Base-by-base conservation (phyloP, 305 asterid species). In the Caryopteris hybrid region DNA sequence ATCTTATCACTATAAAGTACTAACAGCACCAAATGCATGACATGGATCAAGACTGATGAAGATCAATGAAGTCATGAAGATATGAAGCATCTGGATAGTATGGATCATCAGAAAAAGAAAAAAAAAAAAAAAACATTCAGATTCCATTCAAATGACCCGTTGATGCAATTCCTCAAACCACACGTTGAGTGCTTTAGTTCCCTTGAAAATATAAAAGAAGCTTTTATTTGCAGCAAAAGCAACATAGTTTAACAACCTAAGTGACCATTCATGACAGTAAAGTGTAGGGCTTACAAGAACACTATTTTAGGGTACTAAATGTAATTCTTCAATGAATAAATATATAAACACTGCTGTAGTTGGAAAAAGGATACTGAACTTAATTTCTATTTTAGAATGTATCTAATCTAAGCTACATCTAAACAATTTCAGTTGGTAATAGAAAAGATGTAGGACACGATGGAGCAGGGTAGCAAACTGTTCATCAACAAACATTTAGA, bases 221-320 rank as follows among this genome's bases (percentile, higher is more conserved):
- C 18, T 18, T 58, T 12, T 5, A 45, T 45, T 54, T 33, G 69
- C 74, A 61, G 10, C 13, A 23, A 12, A 43, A 8, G 54, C 38
- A 38, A 58, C 48, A 47, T 5, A 8, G 60, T 17, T 14, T 20
- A 17, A 45, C 16, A 17, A 13, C 41, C 64, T 56, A 42, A 16
- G 21, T 36, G 53, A 36, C 48, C 17, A 43, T 17, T 4, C 22
- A 6, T 48, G 12, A 70, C 45, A 50, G 53, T 31, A 33, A 50
- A 33, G 14, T 53, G 16, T 43, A 33, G 56, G 53, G 14, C 29
- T 62, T 9, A 17, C 33, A 61, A 9, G 25, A 23, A 61, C 22
- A 29, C 43, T 34, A 52, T 23, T 12, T 70, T 46, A 20, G 69
- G 48, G 64, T 39, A 64, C 20, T n/a, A 60, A 54, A 53, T 36